Percentiles rank a stretch among this genome's conserved stretches.
These are phyloP conservation scores for Daldinia childiae DNA, from an alignment of 495 filamentous ascomycete species.

Conservation along the genomic window DNA sequence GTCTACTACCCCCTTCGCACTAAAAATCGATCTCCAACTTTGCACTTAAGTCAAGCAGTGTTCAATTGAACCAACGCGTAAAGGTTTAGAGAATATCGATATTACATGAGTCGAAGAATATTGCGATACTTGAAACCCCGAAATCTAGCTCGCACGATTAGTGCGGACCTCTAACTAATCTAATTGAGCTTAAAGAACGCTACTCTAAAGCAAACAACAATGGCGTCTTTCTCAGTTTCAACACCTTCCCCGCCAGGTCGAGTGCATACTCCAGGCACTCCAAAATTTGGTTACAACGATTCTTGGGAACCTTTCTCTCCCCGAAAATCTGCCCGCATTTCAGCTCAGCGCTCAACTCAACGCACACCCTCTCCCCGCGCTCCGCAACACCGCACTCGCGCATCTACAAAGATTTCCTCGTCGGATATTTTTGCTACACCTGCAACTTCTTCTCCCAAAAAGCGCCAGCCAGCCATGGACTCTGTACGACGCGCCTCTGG, in stretches of 20 bases:
- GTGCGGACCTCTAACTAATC: not conserved
- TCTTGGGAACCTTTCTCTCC: constrained; percentile 74
- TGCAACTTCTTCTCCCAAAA: constrained; percentile 64
- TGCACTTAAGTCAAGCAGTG: not conserved
- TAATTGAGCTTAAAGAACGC: not conserved
- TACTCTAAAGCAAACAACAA: constrained; percentile 14
- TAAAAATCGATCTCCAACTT: not conserved
- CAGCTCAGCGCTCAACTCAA: constrained; percentile 49
- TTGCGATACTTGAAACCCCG: not conserved
- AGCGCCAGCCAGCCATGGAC: constrained; percentile 49
- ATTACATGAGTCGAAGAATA: not conserved
- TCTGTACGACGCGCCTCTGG: constrained; percentile 53
- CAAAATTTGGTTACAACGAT: constrained; percentile 76
- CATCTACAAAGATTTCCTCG: constrained; percentile 46
- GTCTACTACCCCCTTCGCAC: not conserved
- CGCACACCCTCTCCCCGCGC: constrained; percentile 58
- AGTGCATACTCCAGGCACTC: constrained; percentile 75
- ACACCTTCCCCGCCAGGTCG: constrained; percentile 72
- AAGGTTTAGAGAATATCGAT: not conserved
- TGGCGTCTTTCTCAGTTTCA: constrained; percentile 49
- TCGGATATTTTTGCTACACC: constrained; percentile 53
- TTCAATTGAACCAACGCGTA: not conserved
- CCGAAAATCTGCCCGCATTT: constrained; percentile 65
- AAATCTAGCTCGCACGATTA: not conserved
- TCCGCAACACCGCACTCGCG: constrained; percentile 47